Evolutionary conservation across 257 asterid species (phyloP), one percentile per base, ranked within the genome.

Genomic region (Nicotiana tabacum): DNA sequence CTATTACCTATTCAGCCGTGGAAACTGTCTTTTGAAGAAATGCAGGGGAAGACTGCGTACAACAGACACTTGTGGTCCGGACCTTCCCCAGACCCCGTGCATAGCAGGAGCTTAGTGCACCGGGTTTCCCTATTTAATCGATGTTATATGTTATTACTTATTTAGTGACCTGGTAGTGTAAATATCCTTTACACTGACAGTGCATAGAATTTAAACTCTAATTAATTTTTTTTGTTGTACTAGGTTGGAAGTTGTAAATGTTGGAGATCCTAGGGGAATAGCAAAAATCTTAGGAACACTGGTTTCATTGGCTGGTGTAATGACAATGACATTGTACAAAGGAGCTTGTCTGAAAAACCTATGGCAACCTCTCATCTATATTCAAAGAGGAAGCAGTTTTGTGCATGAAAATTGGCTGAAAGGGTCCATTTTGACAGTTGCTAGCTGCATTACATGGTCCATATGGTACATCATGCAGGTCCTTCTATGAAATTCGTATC

Each of bases 401-500:
- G 55, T 87, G 9, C 90, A 94, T 0, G 89, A 90, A 55, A 62
- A 88, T 64, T 92, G 95, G 98, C 43, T 94, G 84, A 90, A 86
- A 84, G 97, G 97, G 27, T 92, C 95, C 7, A 82, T 92, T 69
- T 89, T 92, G 39, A 83, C 91, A 18, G 74, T 91, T n/a, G 86
- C 91, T 15, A 94, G 98, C 89, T 92, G 98, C 87, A 83, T 94
- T 27, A 82, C 96, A 32, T 92, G 93, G 95, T 89, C 97, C 60
- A 77, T 91, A 27, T 88, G 92, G 90, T 94, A 88, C 88, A 91
- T 91, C 83, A 92, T 91, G 98, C 98, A 93, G 98, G 97, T 92
- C 21, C 53, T 68, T 48, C 35, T 37, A 27, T 55, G 1, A 43
- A 32, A 77, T 17, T 53, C 79, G 68, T 77, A 15, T 30, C 82